Percentiles rank a stretch among this genome's conserved stretches.
Evolutionary conservation across 2,329 filamentous ascomycete genomes (phyloP).

Genomic region (Colletotrichum higginsianum): DNA sequence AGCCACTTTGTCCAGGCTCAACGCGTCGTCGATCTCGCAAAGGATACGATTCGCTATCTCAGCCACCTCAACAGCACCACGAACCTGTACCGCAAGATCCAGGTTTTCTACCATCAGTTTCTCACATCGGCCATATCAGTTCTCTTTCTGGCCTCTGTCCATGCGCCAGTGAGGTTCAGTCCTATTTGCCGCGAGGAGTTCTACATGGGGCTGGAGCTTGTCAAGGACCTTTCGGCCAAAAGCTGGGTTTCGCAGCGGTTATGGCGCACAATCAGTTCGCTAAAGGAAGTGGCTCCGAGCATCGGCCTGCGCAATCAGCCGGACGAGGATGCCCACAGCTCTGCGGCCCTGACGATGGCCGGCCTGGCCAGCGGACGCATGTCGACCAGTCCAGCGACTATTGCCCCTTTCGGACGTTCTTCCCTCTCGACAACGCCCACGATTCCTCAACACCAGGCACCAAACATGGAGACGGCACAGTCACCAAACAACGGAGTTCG

Average conservation of each 20-base stretch:
- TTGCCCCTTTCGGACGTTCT: conserved; percentile 49
- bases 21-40: conserved; percentile 80
- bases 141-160: conserved; percentile 82
- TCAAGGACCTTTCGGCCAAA: conserved; percentile 79
- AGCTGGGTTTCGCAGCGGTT: conserved; percentile 81
- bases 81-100: conserved; percentile 79
- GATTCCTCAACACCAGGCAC: conserved; percentile 28
- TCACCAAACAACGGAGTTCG: conserved; percentile 60
- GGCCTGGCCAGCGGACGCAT: conserved; percentile 63
- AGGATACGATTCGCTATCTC: conserved; percentile 82
- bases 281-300: conserved; percentile 80
- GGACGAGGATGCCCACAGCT: conserved; percentile 65
- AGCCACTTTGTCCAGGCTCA: conserved; percentile 81
- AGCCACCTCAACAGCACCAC: conserved; percentile 80
- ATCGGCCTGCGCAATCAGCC: conserved; percentile 71
- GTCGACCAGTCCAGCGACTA: conserved; percentile 39
- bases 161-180: conserved; percentile 81
- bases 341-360: conserved; percentile 69
- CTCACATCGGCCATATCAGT: conserved; percentile 82
- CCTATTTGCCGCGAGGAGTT: conserved; percentile 80
- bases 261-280: conserved; percentile 79
- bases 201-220: conserved; percentile 82
- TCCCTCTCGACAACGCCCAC: conserved; percentile 45
- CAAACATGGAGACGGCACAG: conserved; percentile 25
- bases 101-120: conserved; percentile 87